A percentile compares a stretch with the other conserved stretches of the same genome.
These are phyloP conservation scores for Lipomyces lipofer DNA, from an alignment of 805 yeast genomes.

Conservation along the genomic window DNA sequence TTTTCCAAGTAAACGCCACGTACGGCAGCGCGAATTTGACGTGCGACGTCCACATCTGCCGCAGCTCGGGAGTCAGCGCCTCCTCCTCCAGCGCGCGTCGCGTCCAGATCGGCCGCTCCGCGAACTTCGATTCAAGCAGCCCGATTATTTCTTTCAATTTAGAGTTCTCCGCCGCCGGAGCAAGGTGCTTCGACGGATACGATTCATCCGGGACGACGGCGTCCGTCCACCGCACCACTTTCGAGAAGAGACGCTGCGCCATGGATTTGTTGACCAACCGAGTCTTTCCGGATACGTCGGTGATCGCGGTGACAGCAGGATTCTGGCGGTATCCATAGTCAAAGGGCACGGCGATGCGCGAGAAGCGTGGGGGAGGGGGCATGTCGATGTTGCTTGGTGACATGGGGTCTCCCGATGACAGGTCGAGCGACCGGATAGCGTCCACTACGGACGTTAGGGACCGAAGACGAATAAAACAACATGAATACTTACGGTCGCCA, in stretches of 20 bases:
- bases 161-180: conserved; percentile 40
- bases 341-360: conserved; percentile 73
- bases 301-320: conserved; percentile 54
- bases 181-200: conserved; percentile 37
- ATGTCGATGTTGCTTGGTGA: conserved; percentile 53
- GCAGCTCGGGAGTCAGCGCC: conserved; percentile 36
- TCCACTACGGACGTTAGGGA: conserved; percentile 30
- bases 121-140: conserved; percentile 51
- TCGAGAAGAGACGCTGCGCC: conserved; percentile 38
- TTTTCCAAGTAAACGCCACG: conserved; percentile 74
- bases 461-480: too few species aligned
- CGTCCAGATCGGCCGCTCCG: conserved; percentile 79
- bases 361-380: conserved; percentile 85
- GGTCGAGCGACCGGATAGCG: conserved; percentile 45
- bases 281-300: conserved; percentile 51
- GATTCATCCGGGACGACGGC: conserved; percentile 25
- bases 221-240: conserved; percentile 41
- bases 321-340: conserved; percentile 77
- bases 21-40: conserved; percentile 80
- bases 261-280: conserved; percentile 39
- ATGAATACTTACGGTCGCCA: conserved; percentile 40
- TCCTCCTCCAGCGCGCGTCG: conserved; percentile 60
- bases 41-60: conserved; percentile 39
- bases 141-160: conserved; percentile 37
- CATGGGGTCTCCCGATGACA: conserved; percentile 19